Evolutionary conservation across 2,329 filamentous ascomycete species (phyloP), one percentile per base, ranked within the genome.

Genomic region (Didymella segeticola): DNA sequence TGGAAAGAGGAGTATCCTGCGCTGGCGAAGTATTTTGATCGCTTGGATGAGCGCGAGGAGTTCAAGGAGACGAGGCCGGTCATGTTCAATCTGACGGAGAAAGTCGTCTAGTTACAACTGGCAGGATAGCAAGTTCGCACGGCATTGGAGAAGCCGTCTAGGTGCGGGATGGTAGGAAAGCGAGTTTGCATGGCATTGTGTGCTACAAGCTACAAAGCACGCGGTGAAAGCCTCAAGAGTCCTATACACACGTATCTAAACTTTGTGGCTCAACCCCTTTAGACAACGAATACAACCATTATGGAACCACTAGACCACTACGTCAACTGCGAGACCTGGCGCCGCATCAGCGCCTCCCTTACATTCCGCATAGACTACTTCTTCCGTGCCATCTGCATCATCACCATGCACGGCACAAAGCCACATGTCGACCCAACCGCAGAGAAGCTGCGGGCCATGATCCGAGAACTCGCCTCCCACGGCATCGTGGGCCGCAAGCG

Each of bases 11-110:
- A 57, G 43, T 63, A 57, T 25, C 36, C 36, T 7, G 20, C 1
- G n/a, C 23, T 64, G 56, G 42, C 20, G 41, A 19, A 37, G 51
- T 64, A 57, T 43, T 55, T 58, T 38, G 53, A 53, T 15, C 12
- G 22, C 22, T 10, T 62, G 17, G 60, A 62, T 34, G 47, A 9
- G n/a, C 26, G 34, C 47, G 41, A 61, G 30, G 62, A 37, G 43
- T 64, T 62, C 47, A 15, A n/a, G 30, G 56, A 61, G 26, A 64
- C 56, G 5, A 61, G 56, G 34, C 62, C 62, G 1, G 53, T 61
- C 3, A 57, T 58, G 60, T 64, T 61, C 46, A 42, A 57, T 41
- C 39, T 64, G 31, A 59, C 37, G 11, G 57, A 60, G 53, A 36
- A 30, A 14, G 57, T 62, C 27, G 57, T 64, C 2, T 62, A 50